These are phyloP conservation scores for Tolypocladium inflatum DNA, from an alignment of 2,329 filamentous ascomycete species.

Conservation along the genomic window DNA sequence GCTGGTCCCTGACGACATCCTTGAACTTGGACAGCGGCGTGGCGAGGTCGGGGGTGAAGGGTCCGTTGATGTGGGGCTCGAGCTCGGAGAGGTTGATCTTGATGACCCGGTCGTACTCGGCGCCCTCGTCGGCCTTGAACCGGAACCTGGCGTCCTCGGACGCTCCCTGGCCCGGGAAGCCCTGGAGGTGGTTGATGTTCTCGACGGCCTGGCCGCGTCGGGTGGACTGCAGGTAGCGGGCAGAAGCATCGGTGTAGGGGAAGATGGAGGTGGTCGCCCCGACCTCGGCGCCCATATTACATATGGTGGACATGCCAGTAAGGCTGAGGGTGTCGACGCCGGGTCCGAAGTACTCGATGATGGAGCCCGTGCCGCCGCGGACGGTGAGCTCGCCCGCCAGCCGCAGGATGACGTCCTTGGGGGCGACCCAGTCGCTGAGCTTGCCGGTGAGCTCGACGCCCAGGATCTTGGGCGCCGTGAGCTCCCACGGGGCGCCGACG, in stretches of 20 bases:
- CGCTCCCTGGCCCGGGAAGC: conserved; percentile 34
- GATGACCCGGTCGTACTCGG: conserved; percentile 84
- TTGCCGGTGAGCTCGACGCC: conserved; percentile 77
- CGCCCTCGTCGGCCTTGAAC: conserved; percentile 69
- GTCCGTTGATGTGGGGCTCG: conserved; percentile 94
- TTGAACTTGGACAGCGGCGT: conserved; percentile 89
- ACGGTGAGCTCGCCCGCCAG: conserved; percentile 88
- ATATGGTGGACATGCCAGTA: conserved; percentile 88
- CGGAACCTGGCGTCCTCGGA: conserved; percentile 44
- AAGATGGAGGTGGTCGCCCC: conserved; percentile 95
- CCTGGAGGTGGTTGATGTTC: conserved; percentile 52
- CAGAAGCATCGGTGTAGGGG: conserved; percentile 78
- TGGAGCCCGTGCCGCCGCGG: conserved; percentile 83
- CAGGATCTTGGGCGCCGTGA: conserved; percentile 86
- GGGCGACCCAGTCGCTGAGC: conserved; percentile 82
- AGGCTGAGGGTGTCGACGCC: conserved; percentile 83
- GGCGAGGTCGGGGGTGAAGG: conserved; percentile 91
- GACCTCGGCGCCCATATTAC: conserved; percentile 85
- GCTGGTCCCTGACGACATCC: conserved; percentile 68
- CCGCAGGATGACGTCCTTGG: conserved; percentile 90
- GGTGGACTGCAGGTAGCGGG: conserved; percentile 79
- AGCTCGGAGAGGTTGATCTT: conserved; percentile 83
- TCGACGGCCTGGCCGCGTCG: conserved; percentile 55
- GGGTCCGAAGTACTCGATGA: conserved; percentile 89
- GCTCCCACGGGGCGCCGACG: conserved; percentile 92